phyloP scores from a whole-genome alignment of 108 stramenopile species.

The Phaeodactylum tricornutum region DNA sequence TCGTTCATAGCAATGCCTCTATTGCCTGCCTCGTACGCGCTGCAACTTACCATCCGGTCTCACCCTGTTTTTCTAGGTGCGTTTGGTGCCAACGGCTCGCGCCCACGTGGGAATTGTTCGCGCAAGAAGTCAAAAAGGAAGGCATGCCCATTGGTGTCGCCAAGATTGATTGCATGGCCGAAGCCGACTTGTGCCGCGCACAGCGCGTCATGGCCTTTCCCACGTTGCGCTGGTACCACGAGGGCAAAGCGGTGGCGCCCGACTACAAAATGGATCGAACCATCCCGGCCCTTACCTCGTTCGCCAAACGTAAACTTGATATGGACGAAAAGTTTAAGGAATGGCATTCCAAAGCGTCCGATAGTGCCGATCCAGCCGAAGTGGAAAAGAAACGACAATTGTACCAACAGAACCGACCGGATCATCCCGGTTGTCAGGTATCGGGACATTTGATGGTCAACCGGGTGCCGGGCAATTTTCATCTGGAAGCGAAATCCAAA shows the following conservation, averaged over 20 bases:
- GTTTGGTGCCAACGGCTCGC: conserved; percentile 94
- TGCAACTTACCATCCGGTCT: too few species aligned
- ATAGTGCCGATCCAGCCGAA: conserved; percentile 25
- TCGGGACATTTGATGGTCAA: conserved; percentile 81
- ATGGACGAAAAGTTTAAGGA: conserved; percentile 81
- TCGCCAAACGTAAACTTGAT: conserved; percentile 69
- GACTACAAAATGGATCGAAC: conserved; percentile 92
- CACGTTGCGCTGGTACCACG: conserved; percentile 85
- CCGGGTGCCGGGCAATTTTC: conserved; percentile 96
- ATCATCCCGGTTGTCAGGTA: conserved; percentile 86
- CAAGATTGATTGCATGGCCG: conserved; percentile 87
- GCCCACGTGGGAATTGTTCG: conserved; percentile 94
- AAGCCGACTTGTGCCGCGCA: conserved; percentile 82
- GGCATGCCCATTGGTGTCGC: conserved; percentile 74
- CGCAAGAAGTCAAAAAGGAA: conserved; percentile 39
- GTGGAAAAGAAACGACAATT: conserved; percentile 35
- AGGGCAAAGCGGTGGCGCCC: conserved; percentile 55
- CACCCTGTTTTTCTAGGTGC: too few species aligned
- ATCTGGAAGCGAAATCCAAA: conserved; percentile 90
- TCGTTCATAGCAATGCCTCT: too few species aligned
- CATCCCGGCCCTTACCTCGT: conserved; percentile 60
- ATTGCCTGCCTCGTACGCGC: too few species aligned
- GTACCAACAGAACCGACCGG: conserved; percentile 49
- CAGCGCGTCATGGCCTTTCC: conserved; percentile 93
- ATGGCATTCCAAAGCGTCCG: conserved; percentile 53